phyloP scores from a whole-genome alignment of 1,284 basidiomycete genomes.

The Neotropicomus parvogracilis region DNA sequence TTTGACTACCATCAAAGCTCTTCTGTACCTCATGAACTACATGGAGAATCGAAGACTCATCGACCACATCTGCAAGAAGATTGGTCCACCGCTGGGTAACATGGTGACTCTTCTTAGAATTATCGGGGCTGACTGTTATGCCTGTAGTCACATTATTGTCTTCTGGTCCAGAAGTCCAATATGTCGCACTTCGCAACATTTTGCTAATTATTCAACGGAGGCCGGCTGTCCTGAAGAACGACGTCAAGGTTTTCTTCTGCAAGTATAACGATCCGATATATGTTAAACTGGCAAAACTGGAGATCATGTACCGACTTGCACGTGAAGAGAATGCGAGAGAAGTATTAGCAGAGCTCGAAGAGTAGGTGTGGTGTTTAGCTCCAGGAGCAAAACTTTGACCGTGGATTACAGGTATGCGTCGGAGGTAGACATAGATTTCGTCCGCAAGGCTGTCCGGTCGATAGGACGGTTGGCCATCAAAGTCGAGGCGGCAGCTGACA shows the following conservation, averaged over 20 bases:
- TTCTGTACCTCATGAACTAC: slow-evolving; percentile 98
- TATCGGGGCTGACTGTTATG: slow-evolving; percentile 8
- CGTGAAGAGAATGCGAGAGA: slow-evolving; percentile 88
- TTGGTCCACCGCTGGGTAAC: slow-evolving; percentile 92
- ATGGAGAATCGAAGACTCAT: slow-evolving; percentile 88
- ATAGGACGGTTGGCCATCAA: slow-evolving; percentile 98
- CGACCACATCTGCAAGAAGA: slow-evolving; percentile 91
- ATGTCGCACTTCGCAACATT: slow-evolving; percentile 95
- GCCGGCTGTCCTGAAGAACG: slow-evolving; percentile 89
- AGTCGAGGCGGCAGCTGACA: slow-evolving; percentile 85
- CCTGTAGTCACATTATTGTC: slow-evolving; percentile 86
- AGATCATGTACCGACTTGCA: slow-evolving; percentile 97
- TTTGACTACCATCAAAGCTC: slow-evolving; percentile 90
- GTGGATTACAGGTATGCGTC: slow-evolving; percentile 77
- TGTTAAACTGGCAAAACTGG: slow-evolving; percentile 96
- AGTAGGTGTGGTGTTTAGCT: slow-evolving; percentile 52
- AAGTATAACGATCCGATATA: slow-evolving; percentile 99
- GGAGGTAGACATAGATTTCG: slow-evolving; percentile 98
- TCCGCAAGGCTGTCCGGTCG: slow-evolving; percentile 93
- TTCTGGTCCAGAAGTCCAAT: slow-evolving; percentile 97
- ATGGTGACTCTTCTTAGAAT: slow-evolving; percentile 5
- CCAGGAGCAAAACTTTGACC: slow-evolving; percentile 4
- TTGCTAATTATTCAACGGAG: slow-evolving; percentile 94
- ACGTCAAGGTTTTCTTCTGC: slow-evolving; percentile 99
- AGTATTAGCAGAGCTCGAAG: slow-evolving; percentile 90